Base-by-base conservation (phyloP, 805 yeast genomes). In the Candida vaughaniae region DNA sequence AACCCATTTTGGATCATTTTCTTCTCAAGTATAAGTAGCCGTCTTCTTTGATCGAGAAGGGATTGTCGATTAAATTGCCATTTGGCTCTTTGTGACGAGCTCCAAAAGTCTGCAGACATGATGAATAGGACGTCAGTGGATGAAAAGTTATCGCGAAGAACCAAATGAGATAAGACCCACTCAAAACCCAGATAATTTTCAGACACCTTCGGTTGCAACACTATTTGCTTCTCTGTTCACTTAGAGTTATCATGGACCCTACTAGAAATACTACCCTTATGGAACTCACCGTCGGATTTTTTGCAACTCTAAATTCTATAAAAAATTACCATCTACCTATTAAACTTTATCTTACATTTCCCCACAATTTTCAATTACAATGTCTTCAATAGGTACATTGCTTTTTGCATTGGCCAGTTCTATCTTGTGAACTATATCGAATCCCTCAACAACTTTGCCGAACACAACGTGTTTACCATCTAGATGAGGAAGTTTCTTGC, bases 381-480 rank as follows among this genome's bases (percentile, higher is more conserved):
- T 22, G 11, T 41, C 46, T 2, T 33, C 42, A 10, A 33, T 22
- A 5, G 55, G 55, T n/a, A 23, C 30, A 16, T 43, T 45, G n/a
- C 31, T 27, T n/a, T 29, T 16, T 2, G 33, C 29, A 3, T 18
- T 12, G 3, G 25, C 15, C n/a, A 10, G 11, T 15, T 42, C 48
- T 14, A 46, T 22, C 3, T 31, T 12, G 29, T 85, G 83, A 66
- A 89, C 88, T 51, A 87, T 67, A 56, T 89, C 95, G 59, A 72
- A 64, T 52, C 97, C 97, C 44, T 85, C 95, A 47, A 73, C 60
- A 47, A 88, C 90, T 71, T 88, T 95, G 57, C 97, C 97, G 56
- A 90, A 90, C 43, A 90, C 96, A 59, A 87, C 95, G 75, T 89
- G 95, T 71, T 84, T 82, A 47, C 95, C 96, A 58, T 89, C 95